Conservation (phyloP, 2,329 filamentous ascomycete genomes). For the Stenocarpella maydis region DNA sequence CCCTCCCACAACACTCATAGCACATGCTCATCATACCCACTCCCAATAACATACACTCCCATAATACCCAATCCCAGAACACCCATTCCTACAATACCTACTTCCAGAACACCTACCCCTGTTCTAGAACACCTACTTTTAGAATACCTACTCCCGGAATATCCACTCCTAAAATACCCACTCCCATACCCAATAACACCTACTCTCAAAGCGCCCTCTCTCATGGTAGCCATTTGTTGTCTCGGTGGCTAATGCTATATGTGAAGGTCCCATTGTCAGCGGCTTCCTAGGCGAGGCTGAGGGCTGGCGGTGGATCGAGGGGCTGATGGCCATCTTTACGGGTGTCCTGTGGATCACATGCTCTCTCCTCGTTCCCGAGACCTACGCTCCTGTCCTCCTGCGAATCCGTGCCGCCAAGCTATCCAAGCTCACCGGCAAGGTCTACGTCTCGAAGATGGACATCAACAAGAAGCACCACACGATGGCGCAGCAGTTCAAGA, state of each 20-base stretch:
- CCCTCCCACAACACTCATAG: no score
- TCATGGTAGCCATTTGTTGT: no score
- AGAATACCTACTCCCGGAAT: no score
- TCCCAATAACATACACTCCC: no score
- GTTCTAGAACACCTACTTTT: no score
- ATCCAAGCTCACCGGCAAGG: slow-evolving; percentile 60
- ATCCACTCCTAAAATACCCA: no score
- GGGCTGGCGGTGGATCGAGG: slow-evolving; percentile 77
- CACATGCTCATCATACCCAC: no score
- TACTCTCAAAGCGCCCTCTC: no score
- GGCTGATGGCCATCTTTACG: slow-evolving; percentile 70
- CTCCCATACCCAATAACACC: no score
- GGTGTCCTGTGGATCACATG: slow-evolving; percentile 66
- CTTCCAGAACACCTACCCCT: no score
- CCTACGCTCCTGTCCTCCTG: slow-evolving; percentile 66
- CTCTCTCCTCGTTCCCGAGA: slow-evolving; percentile 63
- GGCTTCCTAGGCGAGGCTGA: slow-evolving; percentile 71
- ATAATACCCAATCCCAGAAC: no score
- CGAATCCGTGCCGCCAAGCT: slow-evolving; percentile 61
- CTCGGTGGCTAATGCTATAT: neutral
- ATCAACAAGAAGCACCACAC: slow-evolving; percentile 48
- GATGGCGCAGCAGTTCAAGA: slow-evolving; percentile 61
- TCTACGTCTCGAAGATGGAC: slow-evolving; percentile 63
- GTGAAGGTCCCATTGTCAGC: slow-evolving; percentile 65
- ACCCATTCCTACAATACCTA: no score